These are phyloP conservation scores for Chaetothyriales sp. DNA, from an alignment of 2,329 filamentous ascomycete species.

Conservation along the genomic window DNA sequence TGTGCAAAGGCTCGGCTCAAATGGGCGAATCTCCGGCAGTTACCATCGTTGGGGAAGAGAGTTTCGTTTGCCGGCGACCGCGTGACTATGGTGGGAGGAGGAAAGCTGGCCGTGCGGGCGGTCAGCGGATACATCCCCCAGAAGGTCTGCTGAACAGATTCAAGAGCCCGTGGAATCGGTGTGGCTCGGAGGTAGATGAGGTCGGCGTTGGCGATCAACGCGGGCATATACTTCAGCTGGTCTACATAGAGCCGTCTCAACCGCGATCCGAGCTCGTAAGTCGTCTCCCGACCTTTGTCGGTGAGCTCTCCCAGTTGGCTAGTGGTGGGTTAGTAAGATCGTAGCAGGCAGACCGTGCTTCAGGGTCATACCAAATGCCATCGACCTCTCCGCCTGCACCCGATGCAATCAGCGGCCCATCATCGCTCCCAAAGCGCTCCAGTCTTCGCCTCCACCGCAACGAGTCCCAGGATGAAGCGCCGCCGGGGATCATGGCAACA, in stretches of 20 bases:
- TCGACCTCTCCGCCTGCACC: conserved; percentile 61
- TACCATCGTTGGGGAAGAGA: conserved; percentile 63
- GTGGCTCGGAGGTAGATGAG: conserved; percentile 62
- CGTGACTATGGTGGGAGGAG: conserved; percentile 51
- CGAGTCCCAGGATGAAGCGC: conserved; percentile 41
- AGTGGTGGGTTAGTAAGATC: not conserved
- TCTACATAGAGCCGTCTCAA: conserved; percentile 61
- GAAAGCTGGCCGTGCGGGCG: conserved; percentile 39
- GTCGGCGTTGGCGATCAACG: conserved; percentile 40
- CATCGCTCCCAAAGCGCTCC: conserved; percentile 63
- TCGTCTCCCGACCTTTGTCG: conserved; percentile 59
- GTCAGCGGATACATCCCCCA: conserved; percentile 57
- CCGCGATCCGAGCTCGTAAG: conserved; percentile 53
- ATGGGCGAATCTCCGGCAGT: conserved; percentile 58
- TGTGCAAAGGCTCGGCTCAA: conserved; percentile 58
- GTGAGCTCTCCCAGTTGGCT: conserved; percentile 54
- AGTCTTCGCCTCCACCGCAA: conserved; percentile 57
- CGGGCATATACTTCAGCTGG: conserved; percentile 58
- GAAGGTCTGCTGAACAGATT: conserved; percentile 64
- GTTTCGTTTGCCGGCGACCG: conserved; percentile 59
- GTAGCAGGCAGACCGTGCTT: not conserved
- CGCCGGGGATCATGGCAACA: conserved; percentile 42
- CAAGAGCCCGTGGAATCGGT: conserved; percentile 59
- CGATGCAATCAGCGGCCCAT: conserved; percentile 55
- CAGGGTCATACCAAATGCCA: conserved; percentile 55